Conservation (phyloP, 2,329 filamentous ascomycete species). For the Phialocephala sp. region DNA sequence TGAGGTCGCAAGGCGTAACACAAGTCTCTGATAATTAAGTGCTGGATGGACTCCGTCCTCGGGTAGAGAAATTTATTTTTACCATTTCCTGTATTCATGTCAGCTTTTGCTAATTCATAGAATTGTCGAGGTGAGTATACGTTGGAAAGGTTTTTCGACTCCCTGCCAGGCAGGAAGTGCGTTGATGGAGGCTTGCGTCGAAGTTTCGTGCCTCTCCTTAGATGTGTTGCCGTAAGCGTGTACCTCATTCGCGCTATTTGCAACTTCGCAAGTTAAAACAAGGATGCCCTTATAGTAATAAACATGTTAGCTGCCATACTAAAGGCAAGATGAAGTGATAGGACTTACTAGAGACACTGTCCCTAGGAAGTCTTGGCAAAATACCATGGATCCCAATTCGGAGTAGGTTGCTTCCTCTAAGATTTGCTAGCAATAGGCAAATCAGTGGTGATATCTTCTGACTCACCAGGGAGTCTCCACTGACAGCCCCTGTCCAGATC, state of each 20-base stretch:
- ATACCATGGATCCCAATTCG: not conserved
- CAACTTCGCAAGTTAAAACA: slow-evolving; percentile 3
- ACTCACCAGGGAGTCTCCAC: not conserved
- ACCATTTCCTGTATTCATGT: not conserved
- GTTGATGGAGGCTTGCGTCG: not conserved
- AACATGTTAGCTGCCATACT: not conserved
- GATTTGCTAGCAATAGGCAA: not conserved
- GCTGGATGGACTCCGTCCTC: not conserved
- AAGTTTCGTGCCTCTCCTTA: slow-evolving; percentile 8
- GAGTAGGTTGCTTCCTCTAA: not conserved
- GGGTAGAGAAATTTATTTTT: not conserved
- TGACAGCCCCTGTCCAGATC: not conserved
- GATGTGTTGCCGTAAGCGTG: slow-evolving; percentile 2
- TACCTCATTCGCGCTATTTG: slow-evolving; percentile 2
- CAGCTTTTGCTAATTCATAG: not conserved
- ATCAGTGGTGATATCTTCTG: not conserved
- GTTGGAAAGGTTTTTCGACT: not conserved
- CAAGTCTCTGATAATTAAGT: not conserved
- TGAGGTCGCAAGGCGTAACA: not conserved
- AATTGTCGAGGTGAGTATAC: not conserved
- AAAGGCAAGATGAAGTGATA: not conserved
- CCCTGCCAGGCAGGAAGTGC: not conserved
- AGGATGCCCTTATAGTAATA: not conserved
- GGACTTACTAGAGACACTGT: not conserved
- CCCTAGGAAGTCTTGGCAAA: not conserved